Evolutionary conservation across 164 flowering plant genomes (phyloP).

Genomic region (Macadamia integrifolia): DNA sequence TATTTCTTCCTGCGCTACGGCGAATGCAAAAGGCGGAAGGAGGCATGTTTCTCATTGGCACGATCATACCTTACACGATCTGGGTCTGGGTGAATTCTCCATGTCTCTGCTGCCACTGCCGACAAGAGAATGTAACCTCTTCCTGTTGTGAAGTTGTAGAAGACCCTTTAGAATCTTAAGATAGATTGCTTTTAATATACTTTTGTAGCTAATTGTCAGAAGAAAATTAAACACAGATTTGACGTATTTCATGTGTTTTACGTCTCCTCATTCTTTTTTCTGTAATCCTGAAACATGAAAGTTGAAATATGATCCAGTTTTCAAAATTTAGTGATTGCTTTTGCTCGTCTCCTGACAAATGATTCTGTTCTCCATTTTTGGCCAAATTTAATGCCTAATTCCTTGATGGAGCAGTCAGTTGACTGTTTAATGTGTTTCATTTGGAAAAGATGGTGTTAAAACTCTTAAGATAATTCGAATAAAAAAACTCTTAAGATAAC

Average conservation of each 20-base stretch:
- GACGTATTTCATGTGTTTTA: not conserved
- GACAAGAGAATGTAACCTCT: not conserved
- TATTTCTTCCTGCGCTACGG: conserved; percentile 89
- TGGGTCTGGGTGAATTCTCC: conserved; percentile 5
- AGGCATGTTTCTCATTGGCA: conserved; percentile 39
- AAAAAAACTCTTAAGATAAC: too few species aligned
- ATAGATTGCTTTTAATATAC: conserved; percentile 18
- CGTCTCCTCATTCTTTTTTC: not conserved
- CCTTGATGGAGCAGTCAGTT: too few species aligned
- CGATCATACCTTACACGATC: conserved; percentile 36
- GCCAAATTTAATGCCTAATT: too few species aligned
- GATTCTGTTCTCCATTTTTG: too few species aligned
- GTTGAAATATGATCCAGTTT: too few species aligned
- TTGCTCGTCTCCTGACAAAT: too few species aligned
- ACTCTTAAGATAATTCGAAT: too few species aligned
- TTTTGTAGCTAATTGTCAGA: conserved; percentile 14
- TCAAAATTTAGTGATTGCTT: not conserved
- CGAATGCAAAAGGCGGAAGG: conserved; percentile 70
- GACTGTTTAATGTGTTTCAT: too few species aligned
- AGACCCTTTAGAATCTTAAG: not conserved
- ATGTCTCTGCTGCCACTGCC: not conserved
- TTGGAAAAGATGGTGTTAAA: too few species aligned
- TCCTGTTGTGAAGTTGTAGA: conserved; percentile 10
- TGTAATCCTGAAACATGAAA: not conserved
- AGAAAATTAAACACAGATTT: not conserved